Base-by-base conservation (phyloP, 441 rosid species). In the Populus hybrid region DNA sequence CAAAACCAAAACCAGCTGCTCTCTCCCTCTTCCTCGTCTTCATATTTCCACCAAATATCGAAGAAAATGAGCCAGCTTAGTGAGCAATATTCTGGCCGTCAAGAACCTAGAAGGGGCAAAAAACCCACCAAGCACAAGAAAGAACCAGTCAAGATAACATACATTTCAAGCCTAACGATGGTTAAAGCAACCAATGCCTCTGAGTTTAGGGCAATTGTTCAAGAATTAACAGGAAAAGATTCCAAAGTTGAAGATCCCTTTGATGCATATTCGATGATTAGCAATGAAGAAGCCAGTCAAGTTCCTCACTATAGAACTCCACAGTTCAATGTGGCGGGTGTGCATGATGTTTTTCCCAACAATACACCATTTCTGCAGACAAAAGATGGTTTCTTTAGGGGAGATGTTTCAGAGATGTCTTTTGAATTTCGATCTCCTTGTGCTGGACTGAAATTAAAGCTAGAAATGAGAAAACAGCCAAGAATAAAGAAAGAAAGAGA, bases 161-260 rank as follows among this genome's bases (percentile, higher is more conserved):
- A 86, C 78, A 86, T 89, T 64, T 84, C 88, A 3, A 89, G 80
- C 80, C 92, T 90, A 2, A 78, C 74, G 72, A 64, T 84, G 83
- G 83, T 89, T 68, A 84, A 64, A 71, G 88, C 82, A 8, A 64
- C 83, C 76, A 84, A 68, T 72, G 85, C 87, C 33, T 73, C 84
- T 0, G 89, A 89, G 84, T 89, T 89, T 78, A 74, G 86, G 2
- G 79, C 87, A 0, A 83, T 87, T 0, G 92, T 87, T 76, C 92
- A 89, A 66, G 81, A 84, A 72, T 77, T 87, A 16, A 89, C 92
- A 0, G 92, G 92, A 14, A 84, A 84, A 67, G 53, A 84, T 45
- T 83, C 92, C 14, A 66, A 76, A 2, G 36, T 78, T 7, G 36
- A 23, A 14, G 64, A 76, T 64, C 21, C 42, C 45, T 69, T 68